Base-by-base conservation (phyloP, 2,329 filamentous ascomycete genomes). In the Aspergillus costaricaensis region DNA sequence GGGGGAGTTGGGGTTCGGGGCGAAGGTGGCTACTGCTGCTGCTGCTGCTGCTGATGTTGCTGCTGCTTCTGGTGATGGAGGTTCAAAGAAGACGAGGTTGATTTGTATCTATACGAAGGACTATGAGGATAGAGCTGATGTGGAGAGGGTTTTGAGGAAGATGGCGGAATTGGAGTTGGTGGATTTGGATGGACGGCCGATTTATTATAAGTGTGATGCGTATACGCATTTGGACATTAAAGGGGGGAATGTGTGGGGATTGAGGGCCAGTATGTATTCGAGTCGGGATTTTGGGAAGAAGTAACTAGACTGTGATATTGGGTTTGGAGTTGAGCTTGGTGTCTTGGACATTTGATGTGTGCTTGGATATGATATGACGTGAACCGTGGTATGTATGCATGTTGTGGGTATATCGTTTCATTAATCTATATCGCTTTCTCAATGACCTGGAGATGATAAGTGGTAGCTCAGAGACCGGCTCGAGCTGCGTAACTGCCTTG, bases 151-250 rank as follows among this genome's bases (percentile, higher is more conserved):
- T 4, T 77, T 94, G 41, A 71, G 80, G 60, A 83, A 80, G 65
- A 74, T 96, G 62, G 82, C 83, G 54, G 80, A 86, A 58, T 78
- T 92, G 60, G 86, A 83, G 7, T 76, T 95, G 39, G 80, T 89
- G 15, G 67, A 70, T 6, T 62, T 65, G 23, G 67, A 70, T 14
- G 19, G 75, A 65, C 52, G 77, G 49, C 77, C 81, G 1, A 87
- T 95, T 53, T 94, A 91, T 73, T 96, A 96, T 78, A 96, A 96
- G 71, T 85, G 84, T 67, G 88, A 91, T 79, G 87, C 85, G 0
- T 91, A 84, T 70, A 91, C 89, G 1, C 83, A 89, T 71, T 77
- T 91, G 27, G 85, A 85, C 3, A 85, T 91, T 58, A 80, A 80
- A 15, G 80, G 77, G 10, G 81, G 80, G 0, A 91, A 91, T 70